These are phyloP conservation scores for Chlorencoelia australis DNA, from an alignment of 2,329 filamentous ascomycete species.

Conservation along the genomic window DNA sequence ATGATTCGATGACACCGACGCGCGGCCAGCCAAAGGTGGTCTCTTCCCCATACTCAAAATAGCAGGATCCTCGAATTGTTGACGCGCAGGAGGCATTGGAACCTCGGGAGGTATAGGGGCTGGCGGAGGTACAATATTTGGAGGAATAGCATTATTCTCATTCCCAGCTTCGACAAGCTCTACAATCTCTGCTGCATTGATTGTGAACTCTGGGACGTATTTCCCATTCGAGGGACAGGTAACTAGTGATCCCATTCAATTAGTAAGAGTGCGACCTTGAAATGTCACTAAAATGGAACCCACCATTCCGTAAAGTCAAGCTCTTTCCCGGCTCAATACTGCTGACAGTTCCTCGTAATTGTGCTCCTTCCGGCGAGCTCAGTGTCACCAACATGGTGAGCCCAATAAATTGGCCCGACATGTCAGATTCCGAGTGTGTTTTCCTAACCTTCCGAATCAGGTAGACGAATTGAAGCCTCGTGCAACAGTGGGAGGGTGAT, in stretches of 20 bases:
- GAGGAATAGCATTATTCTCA: constrained; percentile 17
- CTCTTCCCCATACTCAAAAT: constrained; percentile 28
- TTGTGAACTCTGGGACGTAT: constrained; percentile 25
- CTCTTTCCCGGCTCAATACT: constrained; percentile 27
- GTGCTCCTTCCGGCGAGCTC: constrained; percentile 25
- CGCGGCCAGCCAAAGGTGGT: constrained; percentile 22
- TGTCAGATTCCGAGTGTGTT: constrained; percentile 13
- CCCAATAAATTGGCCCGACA: constrained; percentile 28
- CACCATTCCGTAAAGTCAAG: constrained; percentile 28
- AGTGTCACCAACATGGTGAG: constrained; percentile 30
- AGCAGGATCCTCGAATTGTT: constrained; percentile 26
- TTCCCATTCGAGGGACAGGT: constrained; percentile 24
- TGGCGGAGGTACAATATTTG: constrained; percentile 1
- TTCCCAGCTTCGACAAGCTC: constrained; percentile 25
- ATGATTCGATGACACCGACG: constrained; percentile 20
- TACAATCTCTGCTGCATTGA: constrained; percentile 25
- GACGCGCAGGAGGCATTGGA: constrained; percentile 5
- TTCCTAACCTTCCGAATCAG: constrained; percentile 6
- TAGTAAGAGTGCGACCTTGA: background rate
- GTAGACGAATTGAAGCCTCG: constrained; percentile 1
- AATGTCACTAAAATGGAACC: constrained; percentile 2
- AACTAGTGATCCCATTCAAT: constrained; percentile 15
- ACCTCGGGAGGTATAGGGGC: constrained; percentile 3
- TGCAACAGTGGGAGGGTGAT: constrained; percentile 5
- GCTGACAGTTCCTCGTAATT: constrained; percentile 25